Base-by-base conservation (phyloP, 2,329 filamentous ascomycete species). In the Fusarium sterilihyphosum region DNA sequence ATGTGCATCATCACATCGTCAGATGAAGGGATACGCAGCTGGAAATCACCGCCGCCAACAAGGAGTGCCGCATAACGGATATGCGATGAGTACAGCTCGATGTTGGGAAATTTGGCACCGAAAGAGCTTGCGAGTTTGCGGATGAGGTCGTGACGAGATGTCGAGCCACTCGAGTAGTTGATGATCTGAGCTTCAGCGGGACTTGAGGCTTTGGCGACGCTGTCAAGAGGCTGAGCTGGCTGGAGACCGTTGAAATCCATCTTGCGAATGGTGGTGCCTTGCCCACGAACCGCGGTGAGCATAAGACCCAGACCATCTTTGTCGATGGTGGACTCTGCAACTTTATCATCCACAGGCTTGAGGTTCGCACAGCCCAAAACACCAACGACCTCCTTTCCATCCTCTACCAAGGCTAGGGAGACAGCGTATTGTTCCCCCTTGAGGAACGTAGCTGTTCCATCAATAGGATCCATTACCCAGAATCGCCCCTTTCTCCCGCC, bases 401-500 rank as follows among this genome's bases (percentile, higher is more conserved):
- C 83, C 66, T 89, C 86, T 6, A 92, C 80, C 71, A 92, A 81
- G 7, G 88, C 87, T 26, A 92, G 81, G 68, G 88, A 89, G 8
- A 92, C 88, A 7, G 88, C 90, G 67, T 92, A 92, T 80, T 92
- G 90, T 80, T 90, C 85, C 7, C 88, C 88, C 44, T 82, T 82
- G 73, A 92, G 86, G 67, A 91, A 92, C 0, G 89, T 88, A 22
- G 87, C 88, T 3, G 90, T 92, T 37, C 90, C 90, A 73, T 92
- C 90, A 13, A 92, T 88, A 1, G 90, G 90, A 76, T 92, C 90
- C 78, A 92, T 86, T 37, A 90, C 86, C 90, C 90, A 92, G 59
- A 88, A 85, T 2, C 86, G 82, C 1, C 85, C 82, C 6, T 80
- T 64, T 16, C 59, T 63, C 5, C 85, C 69, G 73, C 83, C 70